Conservation (phyloP, 805 yeast species). For the Blastobotrys parvus region DNA sequence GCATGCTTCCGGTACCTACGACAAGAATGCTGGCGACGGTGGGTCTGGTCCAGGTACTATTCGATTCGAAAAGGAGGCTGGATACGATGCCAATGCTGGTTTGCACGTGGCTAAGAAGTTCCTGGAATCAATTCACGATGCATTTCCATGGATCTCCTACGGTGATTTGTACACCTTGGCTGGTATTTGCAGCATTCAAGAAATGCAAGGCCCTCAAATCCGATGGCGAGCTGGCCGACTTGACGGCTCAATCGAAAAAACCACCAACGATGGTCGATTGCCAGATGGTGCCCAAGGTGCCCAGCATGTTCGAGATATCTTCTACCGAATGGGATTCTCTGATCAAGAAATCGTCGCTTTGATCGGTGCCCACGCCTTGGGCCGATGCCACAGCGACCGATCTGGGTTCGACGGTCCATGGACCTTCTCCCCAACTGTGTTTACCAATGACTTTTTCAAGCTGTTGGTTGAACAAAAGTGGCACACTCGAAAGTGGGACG, state of each 20-base stretch:
- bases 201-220: conserved; percentile 66
- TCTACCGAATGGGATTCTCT: conserved; percentile 55
- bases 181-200: conserved; percentile 73
- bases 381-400: conserved; percentile 56
- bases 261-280: conserved; percentile 60
- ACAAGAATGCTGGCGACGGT: conserved; percentile 35
- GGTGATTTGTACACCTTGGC: conserved; percentile 78
- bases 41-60: conserved; percentile 66
- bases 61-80: conserved; percentile 40
- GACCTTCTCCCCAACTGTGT: conserved; percentile 67
- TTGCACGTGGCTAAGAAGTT: conserved; percentile 48
- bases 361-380: conserved; percentile 69
- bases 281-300: conserved; percentile 67
- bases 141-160: conserved; percentile 62
- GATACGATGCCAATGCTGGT: conserved; percentile 57
- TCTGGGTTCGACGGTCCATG: conserved; percentile 76
- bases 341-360: conserved; percentile 69
- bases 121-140: conserved; percentile 45
- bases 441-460: conserved; percentile 62
- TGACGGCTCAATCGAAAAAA: conserved; percentile 41
- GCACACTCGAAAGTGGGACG: conserved; percentile 51
- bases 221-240: conserved; percentile 75
- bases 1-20: conserved; percentile 79
- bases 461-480: conserved; percentile 47
- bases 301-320: conserved; percentile 55